Base-by-base conservation (phyloP, 192 early-diverging fungal species). In the Mortierella antarctica region DNA sequence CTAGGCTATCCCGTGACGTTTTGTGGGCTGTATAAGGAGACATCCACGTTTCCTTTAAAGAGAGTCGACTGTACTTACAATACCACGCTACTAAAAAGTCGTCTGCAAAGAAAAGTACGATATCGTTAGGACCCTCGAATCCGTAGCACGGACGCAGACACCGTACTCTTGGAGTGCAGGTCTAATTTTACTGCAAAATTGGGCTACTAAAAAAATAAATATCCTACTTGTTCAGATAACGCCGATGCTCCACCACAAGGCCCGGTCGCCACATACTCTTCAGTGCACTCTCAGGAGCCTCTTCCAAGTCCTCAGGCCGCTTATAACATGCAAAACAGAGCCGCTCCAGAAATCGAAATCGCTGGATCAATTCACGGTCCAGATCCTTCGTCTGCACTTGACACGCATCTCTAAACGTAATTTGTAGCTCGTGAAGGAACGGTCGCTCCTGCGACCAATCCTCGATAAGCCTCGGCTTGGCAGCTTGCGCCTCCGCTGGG, bases 271-370 rank as follows among this genome's bases (percentile, higher is more conserved):
- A 67, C 21, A 6, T 46, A 9, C 60, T 3, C 31, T 63, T 45
- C 5, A 40, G 40, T 3, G 31, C 31, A 31, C 31, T 31, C 31
- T 31, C 31, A 31, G 31, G 31, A 31, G 31, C 31, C 5, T 21
- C 70, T 4, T 55, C 70, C 14, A 71, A 45, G 6, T 48, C 61
- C 4, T 48, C 60, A 1, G 70, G 70, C 31, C 47, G 55, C 52
- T 56, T 52, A 31, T 46, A 57, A 47, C 71, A 51, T 23, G 71
- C 57, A 13, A 73, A 12, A 13, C 51, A 73, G 55, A 74, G 59
- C 5, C 46, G 17, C 21, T 76, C 74, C 31, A 76, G 48, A 15
- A 76, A 69, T 17, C 74, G 21, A 41, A 76, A 76, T 18, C 74
- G 74, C 13, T 63, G 23, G 8, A 76, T 57, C 10, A 76, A 17